Conservation (phyloP, 1,284 basidiomycete species). For the Omphalotus olearius region DNA sequence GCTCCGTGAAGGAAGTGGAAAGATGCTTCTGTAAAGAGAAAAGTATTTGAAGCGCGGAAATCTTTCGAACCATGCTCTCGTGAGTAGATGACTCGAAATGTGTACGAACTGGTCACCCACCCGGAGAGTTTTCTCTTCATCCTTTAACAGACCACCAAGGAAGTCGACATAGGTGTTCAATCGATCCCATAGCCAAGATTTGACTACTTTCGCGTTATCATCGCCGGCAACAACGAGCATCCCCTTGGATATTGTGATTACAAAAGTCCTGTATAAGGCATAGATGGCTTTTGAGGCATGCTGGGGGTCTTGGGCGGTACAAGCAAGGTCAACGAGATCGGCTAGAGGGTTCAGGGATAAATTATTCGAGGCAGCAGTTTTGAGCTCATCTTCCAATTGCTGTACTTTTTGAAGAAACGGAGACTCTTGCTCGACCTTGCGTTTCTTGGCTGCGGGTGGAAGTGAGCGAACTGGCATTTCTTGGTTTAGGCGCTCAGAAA, state of each 20-base stretch:
- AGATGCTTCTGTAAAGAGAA: slow-evolving; percentile 79
- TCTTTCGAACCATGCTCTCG: slow-evolving; percentile 36
- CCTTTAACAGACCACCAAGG: slow-evolving; percentile 66
- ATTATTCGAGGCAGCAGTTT: slow-evolving; percentile 43
- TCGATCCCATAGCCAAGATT: slow-evolving; percentile 72
- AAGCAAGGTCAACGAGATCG: slow-evolving; percentile 65
- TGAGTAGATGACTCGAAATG: not conserved
- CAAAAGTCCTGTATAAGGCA: slow-evolving; percentile 79
- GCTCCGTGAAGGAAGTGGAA: slow-evolving; percentile 56
- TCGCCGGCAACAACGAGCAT: slow-evolving; percentile 46
- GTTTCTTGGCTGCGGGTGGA: slow-evolving; percentile 52
- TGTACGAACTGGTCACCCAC: slow-evolving; percentile 21
- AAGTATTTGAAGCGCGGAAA: slow-evolving; percentile 73
- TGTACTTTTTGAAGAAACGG: slow-evolving; percentile 30
- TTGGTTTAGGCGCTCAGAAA: no score
- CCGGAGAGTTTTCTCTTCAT: slow-evolving; percentile 55
- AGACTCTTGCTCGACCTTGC: slow-evolving; percentile 34
- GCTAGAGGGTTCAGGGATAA: slow-evolving; percentile 76
- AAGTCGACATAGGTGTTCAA: slow-evolving; percentile 66
- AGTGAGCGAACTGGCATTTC: slow-evolving; percentile 40
- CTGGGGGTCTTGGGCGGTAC: slow-evolving; percentile 39
- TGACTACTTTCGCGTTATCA: slow-evolving; percentile 62
- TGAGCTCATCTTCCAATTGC: slow-evolving; percentile 49
- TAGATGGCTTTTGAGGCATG: slow-evolving; percentile 76
- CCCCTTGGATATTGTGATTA: slow-evolving; percentile 56